Conservation (phyloP, 148 eudicot genomes). For the Limonium bicolor region DNA sequence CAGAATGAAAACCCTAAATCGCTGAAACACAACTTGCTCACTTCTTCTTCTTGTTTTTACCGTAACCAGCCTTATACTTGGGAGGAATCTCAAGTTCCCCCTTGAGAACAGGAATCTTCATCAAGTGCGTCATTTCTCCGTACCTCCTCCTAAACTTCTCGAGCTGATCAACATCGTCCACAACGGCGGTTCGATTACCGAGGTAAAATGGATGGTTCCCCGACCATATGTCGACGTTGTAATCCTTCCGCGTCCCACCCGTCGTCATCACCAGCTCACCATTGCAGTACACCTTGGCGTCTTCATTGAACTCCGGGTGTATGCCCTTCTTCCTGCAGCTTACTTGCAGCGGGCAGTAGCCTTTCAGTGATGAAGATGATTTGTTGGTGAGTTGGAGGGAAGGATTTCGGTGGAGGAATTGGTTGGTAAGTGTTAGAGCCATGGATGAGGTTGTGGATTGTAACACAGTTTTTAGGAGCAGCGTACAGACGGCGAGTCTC, state of each 20-base stretch:
- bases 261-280: constrained; percentile 75
- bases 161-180: constrained; percentile 65
- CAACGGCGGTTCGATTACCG: constrained; percentile 36
- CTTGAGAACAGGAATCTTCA: constrained; percentile 69
- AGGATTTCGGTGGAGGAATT: too few relatives aligned
- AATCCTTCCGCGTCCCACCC: constrained; percentile 74
- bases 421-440: too few relatives aligned
- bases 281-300: constrained; percentile 77
- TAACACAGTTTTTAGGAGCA: too few relatives aligned
- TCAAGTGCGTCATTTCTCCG: constrained; percentile 28
- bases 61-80: constrained; percentile 22
- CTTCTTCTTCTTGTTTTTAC: constrained; percentile 49
- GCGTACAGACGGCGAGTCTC: too few relatives aligned
- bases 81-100: constrained; percentile 82
- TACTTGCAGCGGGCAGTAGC: too few relatives aligned
- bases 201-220: constrained; percentile 87
- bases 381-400: too few relatives aligned
- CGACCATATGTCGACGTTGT: constrained; percentile 85
- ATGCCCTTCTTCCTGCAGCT: constrained; percentile 58
- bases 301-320: constrained; percentile 62
- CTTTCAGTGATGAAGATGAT: too few relatives aligned
- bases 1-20: neutral
- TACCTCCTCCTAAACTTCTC: constrained; percentile 73
- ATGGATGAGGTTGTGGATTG: too few relatives aligned
- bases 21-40: constrained; percentile 5